Base-by-base conservation (phyloP, 2,329 filamentous ascomycete species). In the Talaromyces sp. region DNA sequence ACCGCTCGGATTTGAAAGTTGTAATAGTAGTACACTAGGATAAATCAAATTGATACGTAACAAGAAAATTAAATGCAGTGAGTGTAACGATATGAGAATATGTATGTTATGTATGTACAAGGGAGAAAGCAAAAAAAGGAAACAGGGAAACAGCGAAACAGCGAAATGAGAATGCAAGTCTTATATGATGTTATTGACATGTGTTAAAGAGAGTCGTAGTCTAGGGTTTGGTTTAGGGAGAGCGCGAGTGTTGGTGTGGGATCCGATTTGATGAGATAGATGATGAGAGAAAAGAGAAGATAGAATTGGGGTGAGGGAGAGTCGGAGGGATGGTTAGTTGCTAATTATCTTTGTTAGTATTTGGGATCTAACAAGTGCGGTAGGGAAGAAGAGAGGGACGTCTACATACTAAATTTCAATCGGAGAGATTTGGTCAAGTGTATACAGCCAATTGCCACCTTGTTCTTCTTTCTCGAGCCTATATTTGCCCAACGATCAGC, bases 401-500 rank as follows among this genome's bases (percentile, higher is more conserved):
- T 15, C 11, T 53, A 70, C 74, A 68, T 71, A 76, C 74, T 99
- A 99, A 68, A 99, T 97, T 77, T 97, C 91, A 75, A 99, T 80
- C 58, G 94, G 94, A 66, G 94, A 95, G 70, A 99, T 87, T 73
- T 95, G 88, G 73, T 99, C 94, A 57, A 97, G 90, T 69, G 93
- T 91, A 75, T 96, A 97, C 62, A 97, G 83, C 94, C 94, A 99
- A 70, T 97, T 96, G 58, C 91, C 90, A 64, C 91, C 92, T 68
- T 87, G 85, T 78, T 97, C 94, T 76, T 97, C 94, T 57, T 87
- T 89, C 66, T 89, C 84, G 56, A 96, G 83, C 91, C 80, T 82
- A 53, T 19, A 19, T 31, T 36, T 35, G n/a, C 28, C 43, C 45
- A 35, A 13, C 13, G n/a, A 48, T 48, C 28, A 48, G 28, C 3